Evolutionary conservation across 177 flowering plant species (phyloP), one percentile per base, ranked within the genome.

Genomic region (Vitis hybrid): DNA sequence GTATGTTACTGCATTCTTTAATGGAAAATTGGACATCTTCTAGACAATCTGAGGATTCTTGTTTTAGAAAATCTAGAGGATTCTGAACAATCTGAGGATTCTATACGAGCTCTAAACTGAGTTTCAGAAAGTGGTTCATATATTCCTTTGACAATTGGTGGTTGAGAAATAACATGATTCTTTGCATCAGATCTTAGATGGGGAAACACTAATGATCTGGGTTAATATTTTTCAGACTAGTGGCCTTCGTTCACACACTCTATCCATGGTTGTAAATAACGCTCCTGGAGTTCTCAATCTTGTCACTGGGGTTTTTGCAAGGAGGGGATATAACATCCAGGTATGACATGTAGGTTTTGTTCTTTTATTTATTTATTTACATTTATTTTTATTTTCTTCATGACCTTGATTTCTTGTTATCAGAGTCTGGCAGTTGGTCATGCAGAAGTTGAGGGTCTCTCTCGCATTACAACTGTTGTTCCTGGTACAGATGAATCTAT

Each of bases 351-450:
- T 39, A 34, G 1, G 18, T 48, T 26, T n/a, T 55, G 19, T 59
- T 4, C 52, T 61, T 71, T 10, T 54, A 14, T n/a, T 23, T 39
- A 4, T 54, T 34, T 17, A 2, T 52, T 72, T 63, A 26, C 2
- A 15, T 64, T 17, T 63, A 11, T 56, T 62, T 60, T 39, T 15
- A 11, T 73, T 14, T 67, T 21, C 21, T 72, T 64, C 2, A 34
- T 71, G 26, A 7, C 61, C 17, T n/a, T 65, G 12, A 17, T 65
- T 63, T 75, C 62, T 68, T 76, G 12, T 70, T 54, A 2, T 64
- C 81, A 96, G 99, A 96, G 99, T 81, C 89, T 96, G 69, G 99
- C 98, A 79, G 98, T 93, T 55, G 99, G 98, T 34, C 95, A 84
- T 81, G 83, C 99, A 32, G 99, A 96, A 88, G 75, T 69, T 45